phyloP scores from a whole-genome alignment of 2,329 filamentous ascomycete genomes.

The Penicillium sp. region DNA sequence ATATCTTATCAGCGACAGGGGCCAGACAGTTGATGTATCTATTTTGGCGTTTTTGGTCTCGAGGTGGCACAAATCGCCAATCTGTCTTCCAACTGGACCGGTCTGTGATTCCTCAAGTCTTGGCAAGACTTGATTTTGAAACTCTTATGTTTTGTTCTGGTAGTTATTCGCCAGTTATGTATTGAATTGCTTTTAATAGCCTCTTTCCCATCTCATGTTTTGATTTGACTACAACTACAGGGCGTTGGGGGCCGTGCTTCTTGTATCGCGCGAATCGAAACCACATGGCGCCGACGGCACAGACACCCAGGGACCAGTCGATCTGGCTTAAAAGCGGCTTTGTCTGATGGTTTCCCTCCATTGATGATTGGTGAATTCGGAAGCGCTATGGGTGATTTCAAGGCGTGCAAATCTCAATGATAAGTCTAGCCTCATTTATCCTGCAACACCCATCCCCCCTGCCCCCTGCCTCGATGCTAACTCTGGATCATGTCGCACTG shows the following conservation, averaged over 20 bases:
- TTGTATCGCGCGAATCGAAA: background rate
- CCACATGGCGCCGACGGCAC: background rate
- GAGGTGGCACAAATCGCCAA: conserved; percentile 5
- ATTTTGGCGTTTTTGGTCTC: background rate
- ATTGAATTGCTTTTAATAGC: background rate
- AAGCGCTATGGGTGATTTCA: background rate
- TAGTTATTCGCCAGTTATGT: background rate
- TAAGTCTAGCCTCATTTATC: background rate
- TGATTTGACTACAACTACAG: background rate
- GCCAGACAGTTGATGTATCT: background rate
- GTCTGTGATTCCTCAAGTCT: conserved; percentile 7
- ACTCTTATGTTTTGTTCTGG: conserved; percentile 1
- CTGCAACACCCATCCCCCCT: background rate
- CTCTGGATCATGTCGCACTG: conserved; percentile 9
- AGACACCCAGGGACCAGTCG: background rate
- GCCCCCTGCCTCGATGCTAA: conserved; percentile 4
- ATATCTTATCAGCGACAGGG: background rate
- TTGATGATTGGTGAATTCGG: background rate
- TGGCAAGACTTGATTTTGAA: conserved; percentile 10
- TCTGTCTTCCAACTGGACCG: conserved; percentile 4
- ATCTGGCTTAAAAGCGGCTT: background rate
- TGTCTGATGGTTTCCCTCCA: background rate
- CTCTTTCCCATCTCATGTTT: background rate
- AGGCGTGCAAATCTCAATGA: background rate
- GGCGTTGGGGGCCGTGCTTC: background rate